Base-by-base conservation (phyloP, 2,329 filamentous ascomycete species). In the Rhexocercosporidium sp. region DNA sequence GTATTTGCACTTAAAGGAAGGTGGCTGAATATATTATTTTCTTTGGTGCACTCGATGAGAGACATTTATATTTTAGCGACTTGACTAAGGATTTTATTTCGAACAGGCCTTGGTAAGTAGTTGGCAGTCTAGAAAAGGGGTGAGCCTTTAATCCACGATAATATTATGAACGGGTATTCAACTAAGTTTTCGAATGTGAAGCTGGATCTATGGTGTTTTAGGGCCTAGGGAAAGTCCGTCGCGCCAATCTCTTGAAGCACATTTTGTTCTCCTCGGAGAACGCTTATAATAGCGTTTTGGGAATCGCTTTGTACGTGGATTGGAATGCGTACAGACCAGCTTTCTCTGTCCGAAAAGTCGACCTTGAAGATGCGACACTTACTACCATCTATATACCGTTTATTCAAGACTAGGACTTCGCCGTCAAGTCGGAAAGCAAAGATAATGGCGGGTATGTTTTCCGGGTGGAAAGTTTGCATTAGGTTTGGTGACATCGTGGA, bases 201-300 rank as follows among this genome's bases (percentile, higher is more conserved):
- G 37, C 37, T 41, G 37, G 37, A 41, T 41, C 37, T 11, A 41
- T 14, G 37, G 11, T 41, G 37, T 41, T 41, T 41, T 41, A 11
- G 37, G 37, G 37, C 37, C 37, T 11, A 57, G 53, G 53, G 22
- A 57, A 57, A 57, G 53, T 57, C 29, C 25, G 53, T 57, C 53
- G 53, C 53, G 53, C 53, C 53, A 57, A 57, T 57, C 53, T 57
- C 53, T 57, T 57, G 53, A 57, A 57, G 53, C 53, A 57, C 53
- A 57, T 57, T 25, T 57, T 57, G 53, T 57, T 57, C 53, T 57
- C 53, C 53, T 57, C 53, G 53, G 29, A 57, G 53, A 57, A 57
- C 22, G 53, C 25, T 57, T 57, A 57, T 57, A 57, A 31, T 57
- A 37, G 22, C 53, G 8, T 57, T 25, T 57, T 57, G 53, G 53